A percentile compares a stretch with the other conserved stretches of the same genome.
These are phyloP conservation scores for Plectosphaerella sp. DNA, from an alignment of 2,329 filamentous ascomycete species.

Conservation along the genomic window DNA sequence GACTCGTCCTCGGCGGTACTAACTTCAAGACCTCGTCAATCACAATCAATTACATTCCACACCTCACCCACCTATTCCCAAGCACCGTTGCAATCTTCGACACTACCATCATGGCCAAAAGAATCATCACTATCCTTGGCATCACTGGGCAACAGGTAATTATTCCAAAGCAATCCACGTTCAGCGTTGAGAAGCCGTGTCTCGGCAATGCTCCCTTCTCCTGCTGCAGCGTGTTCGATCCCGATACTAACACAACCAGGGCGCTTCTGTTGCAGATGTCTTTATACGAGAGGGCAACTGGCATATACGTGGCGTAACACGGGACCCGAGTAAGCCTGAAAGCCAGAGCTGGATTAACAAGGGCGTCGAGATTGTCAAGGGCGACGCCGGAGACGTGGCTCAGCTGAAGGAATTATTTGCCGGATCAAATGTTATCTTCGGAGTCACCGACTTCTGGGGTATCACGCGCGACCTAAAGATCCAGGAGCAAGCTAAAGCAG, in stretches of 20 bases:
- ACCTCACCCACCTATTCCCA: too few species aligned
- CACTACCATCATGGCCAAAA: background rate
- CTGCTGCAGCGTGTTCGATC: background rate
- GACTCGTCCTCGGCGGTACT: too few species aligned
- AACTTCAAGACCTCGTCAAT: too few species aligned
- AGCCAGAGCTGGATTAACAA: background rate
- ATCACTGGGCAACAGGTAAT: background rate
- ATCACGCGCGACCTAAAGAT: background rate
- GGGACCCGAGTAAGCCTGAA: background rate
- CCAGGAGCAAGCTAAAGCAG: background rate
- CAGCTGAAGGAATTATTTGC: constrained; percentile 9
- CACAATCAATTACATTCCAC: too few species aligned
- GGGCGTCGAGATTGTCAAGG: constrained; percentile 11
- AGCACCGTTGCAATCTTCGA: too few species aligned
- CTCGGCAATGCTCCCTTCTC: background rate
- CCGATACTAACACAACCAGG: background rate
- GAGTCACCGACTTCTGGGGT: constrained; percentile 4
- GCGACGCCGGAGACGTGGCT: constrained; percentile 5
- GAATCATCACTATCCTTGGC: background rate
- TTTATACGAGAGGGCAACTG: background rate
- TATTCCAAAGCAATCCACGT: too few species aligned
- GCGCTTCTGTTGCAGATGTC: background rate
- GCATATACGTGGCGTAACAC: constrained; percentile 1
- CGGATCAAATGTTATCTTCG: constrained; percentile 10
- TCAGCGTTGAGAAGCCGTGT: background rate